Percentiles rank a stretch among this genome's conserved stretches.
phyloP scores from a whole-genome alignment of 2,329 filamentous ascomycete genomes.

The Trichoderma afroharzianum region DNA sequence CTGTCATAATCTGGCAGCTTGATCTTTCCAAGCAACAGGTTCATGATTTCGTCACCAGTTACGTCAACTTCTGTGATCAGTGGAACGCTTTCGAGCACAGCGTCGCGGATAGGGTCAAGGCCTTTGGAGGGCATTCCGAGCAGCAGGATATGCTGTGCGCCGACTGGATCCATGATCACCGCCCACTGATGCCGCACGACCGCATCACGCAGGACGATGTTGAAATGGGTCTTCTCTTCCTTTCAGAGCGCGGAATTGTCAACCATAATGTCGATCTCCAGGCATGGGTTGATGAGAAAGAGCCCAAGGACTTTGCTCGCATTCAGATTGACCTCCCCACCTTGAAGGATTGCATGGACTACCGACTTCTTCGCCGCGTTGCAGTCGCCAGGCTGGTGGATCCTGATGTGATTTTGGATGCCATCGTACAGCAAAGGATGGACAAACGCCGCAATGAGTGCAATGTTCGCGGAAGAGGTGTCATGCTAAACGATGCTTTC shows the following conservation, averaged over 20 bases:
- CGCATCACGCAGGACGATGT: not conserved
- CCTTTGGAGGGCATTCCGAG: not conserved
- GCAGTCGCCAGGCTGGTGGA: not conserved
- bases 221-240: not conserved
- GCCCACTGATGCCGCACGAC: not conserved
- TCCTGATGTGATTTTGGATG: not conserved
- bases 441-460: not conserved
- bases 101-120: not conserved
- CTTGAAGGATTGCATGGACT: not conserved
- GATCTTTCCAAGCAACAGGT: not conserved
- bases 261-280: not conserved
- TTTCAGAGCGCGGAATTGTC: not conserved
- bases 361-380: not conserved
- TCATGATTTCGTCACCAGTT: not conserved
- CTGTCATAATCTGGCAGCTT: not conserved
- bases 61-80: not conserved
- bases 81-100: slow-evolving; percentile 1
- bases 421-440: not conserved
- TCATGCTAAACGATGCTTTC: not conserved
- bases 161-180: not conserved
- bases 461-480: not conserved
- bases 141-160: not conserved
- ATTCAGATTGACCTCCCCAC: not conserved
- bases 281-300: not conserved
- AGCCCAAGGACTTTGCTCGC: not conserved